phyloP scores from a whole-genome alignment of 306 rosid species.

The cucumber (Cucumis sativus) region DNA sequence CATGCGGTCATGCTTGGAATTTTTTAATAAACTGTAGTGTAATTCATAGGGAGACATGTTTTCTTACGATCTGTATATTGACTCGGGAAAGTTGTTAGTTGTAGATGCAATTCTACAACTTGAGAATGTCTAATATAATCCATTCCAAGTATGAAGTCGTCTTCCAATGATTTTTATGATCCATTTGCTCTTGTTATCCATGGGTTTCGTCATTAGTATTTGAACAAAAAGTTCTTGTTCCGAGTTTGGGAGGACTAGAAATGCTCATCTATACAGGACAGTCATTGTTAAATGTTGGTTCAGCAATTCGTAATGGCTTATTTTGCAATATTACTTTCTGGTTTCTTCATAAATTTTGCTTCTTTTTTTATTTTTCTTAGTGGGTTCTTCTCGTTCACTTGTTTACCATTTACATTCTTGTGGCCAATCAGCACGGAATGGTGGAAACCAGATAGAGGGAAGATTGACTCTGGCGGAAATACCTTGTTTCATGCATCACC shows the following conservation, averaged over 20 bases:
- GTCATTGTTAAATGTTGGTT: background rate
- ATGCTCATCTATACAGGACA: background rate
- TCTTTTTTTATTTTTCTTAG: background rate
- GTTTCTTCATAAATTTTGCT: background rate
- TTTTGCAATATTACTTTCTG: background rate
- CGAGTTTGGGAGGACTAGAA: background rate
- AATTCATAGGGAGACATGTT: background rate
- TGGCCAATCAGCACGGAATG: background rate
- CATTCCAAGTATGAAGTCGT: background rate
- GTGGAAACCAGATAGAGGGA: background rate
- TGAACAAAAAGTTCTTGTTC: background rate
- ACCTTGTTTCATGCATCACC: background rate
- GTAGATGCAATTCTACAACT: background rate
- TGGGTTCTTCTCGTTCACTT: background rate
- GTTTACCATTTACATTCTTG: background rate
- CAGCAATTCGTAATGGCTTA: background rate
- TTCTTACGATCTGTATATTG: background rate
- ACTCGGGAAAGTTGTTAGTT: background rate
- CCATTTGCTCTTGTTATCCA: background rate
- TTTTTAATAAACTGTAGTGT: background rate
- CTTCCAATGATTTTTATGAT: background rate
- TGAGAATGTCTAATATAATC: background rate
- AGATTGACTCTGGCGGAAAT: background rate
- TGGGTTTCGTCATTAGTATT: background rate
- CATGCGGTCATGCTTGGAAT: background rate